Base-by-base conservation (phyloP, 2,329 filamentous ascomycete genomes). In the Fusarium hainanense region DNA sequence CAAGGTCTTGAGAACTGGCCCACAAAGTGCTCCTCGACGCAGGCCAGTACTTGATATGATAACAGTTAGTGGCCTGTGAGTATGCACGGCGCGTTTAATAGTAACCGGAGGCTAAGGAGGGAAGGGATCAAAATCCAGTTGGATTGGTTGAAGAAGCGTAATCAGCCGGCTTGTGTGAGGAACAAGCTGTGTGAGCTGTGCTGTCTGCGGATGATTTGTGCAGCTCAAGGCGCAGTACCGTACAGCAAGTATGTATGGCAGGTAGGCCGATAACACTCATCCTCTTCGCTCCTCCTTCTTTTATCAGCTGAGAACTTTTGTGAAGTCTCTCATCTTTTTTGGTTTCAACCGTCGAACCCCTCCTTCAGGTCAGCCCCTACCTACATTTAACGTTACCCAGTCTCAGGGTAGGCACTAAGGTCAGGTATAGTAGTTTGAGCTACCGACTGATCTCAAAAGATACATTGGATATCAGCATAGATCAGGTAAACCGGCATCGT, bases 181-280 rank as follows among this genome's bases (percentile, higher is more conserved):
- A 65, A 42, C 64, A 63, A 68, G 50, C 41, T 56, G 58, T 67
- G 56, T 54, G 58, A 71, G 65, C 65, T 63, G 61, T 63, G 65
- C 51, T 54, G 67, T 58, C 66, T 64, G 56, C 58, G 63, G 61
- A 60, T 71, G 68, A 69, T 70, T 71, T 70, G 64, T 70, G 68
- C 64, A 66, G 68, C 59, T 61, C 55, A 61, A 46, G 43, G 43
- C 34, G 34, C 34, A 37, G 18, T n/a, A 37, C 34, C 18, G 34
- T 41, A 61, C 37, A 52, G 23, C 34, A 52, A 25, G 34, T 42
- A n/a, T 50, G 34, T 42, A n/a, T 50, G 21, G 30, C 25, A 50
- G 16, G 20, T 20, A 34, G 20, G 21, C 11, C 23, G 30, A 46
- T 54, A 54, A 47, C 42, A 23, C 43, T 41, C 37, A 42, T 46